These are phyloP conservation scores for Berberis vulgaris DNA, from an alignment of 164 flowering plant genomes.

Conservation along the genomic window DNA sequence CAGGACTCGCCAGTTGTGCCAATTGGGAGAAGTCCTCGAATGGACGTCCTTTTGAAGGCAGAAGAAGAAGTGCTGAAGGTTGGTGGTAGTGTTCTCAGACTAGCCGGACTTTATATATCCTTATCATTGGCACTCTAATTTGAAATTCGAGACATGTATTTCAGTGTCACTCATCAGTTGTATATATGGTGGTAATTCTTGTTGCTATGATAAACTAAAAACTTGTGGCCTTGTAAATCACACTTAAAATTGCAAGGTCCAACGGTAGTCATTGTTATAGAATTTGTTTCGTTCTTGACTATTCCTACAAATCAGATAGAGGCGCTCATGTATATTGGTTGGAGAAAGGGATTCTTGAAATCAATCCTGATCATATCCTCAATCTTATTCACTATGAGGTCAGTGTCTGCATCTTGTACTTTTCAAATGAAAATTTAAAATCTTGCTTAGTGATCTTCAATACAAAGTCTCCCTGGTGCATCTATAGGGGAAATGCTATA, in stretches of 20 bases:
- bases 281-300: conserved; percentile 29
- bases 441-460: too few species aligned
- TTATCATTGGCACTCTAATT: conserved; percentile 6
- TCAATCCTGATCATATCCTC: conserved; percentile 81
- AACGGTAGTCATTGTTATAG: neutral
- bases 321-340: conserved; percentile 87
- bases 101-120: conserved; percentile 99
- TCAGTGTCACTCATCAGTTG: neutral
- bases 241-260: too few species aligned
- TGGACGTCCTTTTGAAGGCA: conserved; percentile 78
- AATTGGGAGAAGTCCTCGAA: conserved; percentile 81
- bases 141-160: conserved; percentile 4
- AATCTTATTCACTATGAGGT: conserved; percentile 99
- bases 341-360: conserved; percentile 65
- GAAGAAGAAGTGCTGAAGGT: conserved; percentile 67
- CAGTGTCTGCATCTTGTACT: too few species aligned
- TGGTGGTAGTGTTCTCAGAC: conserved; percentile 82
- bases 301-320: conserved; percentile 53
- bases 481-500: too few species aligned
- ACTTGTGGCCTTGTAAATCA: too few species aligned
- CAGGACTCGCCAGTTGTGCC: conserved; percentile 84
- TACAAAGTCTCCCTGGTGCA: too few species aligned
- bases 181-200: too few species aligned
- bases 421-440: too few species aligned
- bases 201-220: too few species aligned